Base-by-base conservation (phyloP, 2,329 filamentous ascomycete genomes). In the Aspergillus floridensis region DNA sequence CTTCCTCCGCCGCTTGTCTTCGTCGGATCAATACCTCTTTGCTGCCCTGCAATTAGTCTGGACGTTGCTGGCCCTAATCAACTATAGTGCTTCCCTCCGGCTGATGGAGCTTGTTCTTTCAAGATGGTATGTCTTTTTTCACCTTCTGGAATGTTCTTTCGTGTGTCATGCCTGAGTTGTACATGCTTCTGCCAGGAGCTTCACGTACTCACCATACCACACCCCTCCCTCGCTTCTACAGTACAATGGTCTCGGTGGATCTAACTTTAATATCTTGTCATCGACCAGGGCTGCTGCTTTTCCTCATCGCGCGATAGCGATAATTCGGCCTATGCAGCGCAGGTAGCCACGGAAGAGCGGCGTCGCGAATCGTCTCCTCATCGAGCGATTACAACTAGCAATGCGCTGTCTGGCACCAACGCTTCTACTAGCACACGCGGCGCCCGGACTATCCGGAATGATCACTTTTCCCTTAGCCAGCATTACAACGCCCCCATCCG, bases 401-500 rank as follows among this genome's bases (percentile, higher is more conserved):
- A 59, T 48, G 54, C 56, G 26, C 60, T 58, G 49, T 58, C 59
- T 49, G 59, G 58, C 51, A 63, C 61, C 49, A 41, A 52, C 61
- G 63, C 63, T 41, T 50, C 61, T 38, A 50, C 62, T 63, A 63
- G 59, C 64, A 55, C 59, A 51, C 41, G 31, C 56, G 55, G 21
- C 58, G 59, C 57, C 44, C 53, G 59, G n/a, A 31, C 50, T n/a
- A 59, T 50, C n/a, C 32, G 59, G 8, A 38, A 61, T 1, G 61
- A 68, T 12, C 60, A 58, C 31, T 56, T 74, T 29, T 72, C 77
- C 1, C 65, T 80, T 26, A 70, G 68, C 50, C 83, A 89, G 68
- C 88, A 89, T 70, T 88, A 89, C 70, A 90, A 91, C 68, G 84
- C 85, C 66, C 88, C 89, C 1, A 78, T 93, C 44, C 83, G 84